Evolutionary conservation across 169 alveolate species (phyloP).

Genomic region (Cardiosporidium cionae): DNA sequence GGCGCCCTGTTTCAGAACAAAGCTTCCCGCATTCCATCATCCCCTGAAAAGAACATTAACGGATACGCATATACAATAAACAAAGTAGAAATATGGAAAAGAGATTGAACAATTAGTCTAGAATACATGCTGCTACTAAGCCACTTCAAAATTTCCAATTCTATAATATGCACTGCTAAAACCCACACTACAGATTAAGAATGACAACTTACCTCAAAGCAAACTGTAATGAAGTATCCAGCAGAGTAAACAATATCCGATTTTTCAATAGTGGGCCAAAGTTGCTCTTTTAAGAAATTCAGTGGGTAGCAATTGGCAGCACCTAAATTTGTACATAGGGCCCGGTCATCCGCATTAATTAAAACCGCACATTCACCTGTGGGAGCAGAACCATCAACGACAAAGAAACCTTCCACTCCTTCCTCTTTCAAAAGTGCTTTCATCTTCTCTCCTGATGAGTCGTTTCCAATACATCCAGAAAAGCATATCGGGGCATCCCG

Average conservation of each 20-base stretch:
- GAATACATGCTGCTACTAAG: no score
- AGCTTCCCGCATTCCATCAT: slow-evolving; percentile 10
- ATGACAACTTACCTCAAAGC: slow-evolving; percentile 2
- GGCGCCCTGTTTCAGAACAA: slow-evolving; percentile 20
- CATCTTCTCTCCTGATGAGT: slow-evolving; percentile 36
- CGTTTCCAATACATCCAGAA: slow-evolving; percentile 56
- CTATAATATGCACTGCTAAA: no score
- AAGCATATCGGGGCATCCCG: slow-evolving; percentile 19
- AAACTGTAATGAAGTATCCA: slow-evolving; percentile 46
- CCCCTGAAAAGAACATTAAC: background rate
- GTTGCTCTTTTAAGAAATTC: slow-evolving; percentile 34
- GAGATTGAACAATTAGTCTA: background rate
- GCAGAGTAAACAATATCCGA: slow-evolving; percentile 45
- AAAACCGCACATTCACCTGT: slow-evolving; percentile 71
- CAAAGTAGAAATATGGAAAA: background rate
- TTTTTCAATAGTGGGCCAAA: slow-evolving; percentile 7
- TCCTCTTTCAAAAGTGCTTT: slow-evolving; percentile 29
- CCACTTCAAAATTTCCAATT: no score
- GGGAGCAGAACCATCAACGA: slow-evolving; percentile 23
- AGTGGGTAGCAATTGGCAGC: slow-evolving; percentile 49
- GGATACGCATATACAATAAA: background rate
- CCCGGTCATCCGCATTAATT: slow-evolving; percentile 48
- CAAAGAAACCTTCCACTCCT: slow-evolving; percentile 6
- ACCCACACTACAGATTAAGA: no score
- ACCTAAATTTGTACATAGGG: slow-evolving; percentile 58